Conservation (phyloP, 2,329 filamentous ascomycete species). For the Hyphodiscus sp. region DNA sequence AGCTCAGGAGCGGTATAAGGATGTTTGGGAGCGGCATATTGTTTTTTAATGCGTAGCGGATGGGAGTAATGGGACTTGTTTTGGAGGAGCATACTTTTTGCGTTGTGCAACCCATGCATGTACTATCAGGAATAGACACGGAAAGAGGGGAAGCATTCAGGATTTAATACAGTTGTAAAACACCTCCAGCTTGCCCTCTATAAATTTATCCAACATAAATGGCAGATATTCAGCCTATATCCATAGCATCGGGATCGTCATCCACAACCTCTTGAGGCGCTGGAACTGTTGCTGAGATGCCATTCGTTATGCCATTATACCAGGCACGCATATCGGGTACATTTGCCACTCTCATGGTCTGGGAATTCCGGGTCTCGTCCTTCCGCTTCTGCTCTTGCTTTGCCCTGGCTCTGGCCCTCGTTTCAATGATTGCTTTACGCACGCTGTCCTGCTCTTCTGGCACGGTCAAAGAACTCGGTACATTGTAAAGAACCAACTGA, state of each 20-base stretch:
- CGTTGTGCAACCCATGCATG: conserved; percentile 5
- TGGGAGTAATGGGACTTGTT: conserved; percentile 18
- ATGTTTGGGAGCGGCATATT: conserved; percentile 8
- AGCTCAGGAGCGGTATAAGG: not conserved
- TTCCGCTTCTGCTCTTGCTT: conserved; percentile 41
- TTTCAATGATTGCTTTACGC: conserved; percentile 76
- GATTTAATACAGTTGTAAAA: conserved; percentile 12
- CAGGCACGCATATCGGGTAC: conserved; percentile 14
- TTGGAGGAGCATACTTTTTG: conserved; percentile 1
- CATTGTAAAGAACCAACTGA: conserved; percentile 79
- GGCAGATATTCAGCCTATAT: conserved; percentile 39
- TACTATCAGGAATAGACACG: conserved; percentile 32
- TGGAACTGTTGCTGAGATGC: not conserved
- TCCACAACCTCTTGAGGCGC: conserved; percentile 17
- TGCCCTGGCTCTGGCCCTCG: conserved; percentile 61
- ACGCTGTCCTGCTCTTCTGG: conserved; percentile 71
- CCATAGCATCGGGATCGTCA: conserved; percentile 59
- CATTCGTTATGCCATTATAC: conserved; percentile 11
- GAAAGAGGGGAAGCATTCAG: conserved; percentile 10
- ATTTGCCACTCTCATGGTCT: conserved; percentile 11
- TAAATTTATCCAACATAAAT: not conserved
- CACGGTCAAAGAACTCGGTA: conserved; percentile 70
- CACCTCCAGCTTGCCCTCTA: conserved; percentile 3
- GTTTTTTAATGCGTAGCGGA: conserved; percentile 14
- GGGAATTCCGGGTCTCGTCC: conserved; percentile 13